Percentiles rank a stretch among this genome's conserved stretches.
Conservation (phyloP, 2,329 filamentous ascomycete species). For the Dactylellina leptospora region DNA sequence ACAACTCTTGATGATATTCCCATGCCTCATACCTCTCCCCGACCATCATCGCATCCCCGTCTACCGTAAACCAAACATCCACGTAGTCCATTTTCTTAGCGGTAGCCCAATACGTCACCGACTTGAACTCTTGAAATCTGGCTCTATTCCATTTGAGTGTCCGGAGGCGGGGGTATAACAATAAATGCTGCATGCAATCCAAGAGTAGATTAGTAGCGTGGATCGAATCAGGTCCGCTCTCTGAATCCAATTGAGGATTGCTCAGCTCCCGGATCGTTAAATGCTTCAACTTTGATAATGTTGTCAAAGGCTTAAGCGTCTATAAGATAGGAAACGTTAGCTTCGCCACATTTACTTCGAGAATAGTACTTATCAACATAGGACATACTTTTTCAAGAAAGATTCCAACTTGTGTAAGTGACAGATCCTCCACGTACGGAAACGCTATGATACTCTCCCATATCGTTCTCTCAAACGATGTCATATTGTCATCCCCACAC, state of each 20-base stretch:
- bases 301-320: background rate
- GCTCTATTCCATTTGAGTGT: conserved; percentile 21
- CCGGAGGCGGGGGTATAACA: background rate
- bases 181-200: conserved; percentile 22
- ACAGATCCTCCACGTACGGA: background rate
- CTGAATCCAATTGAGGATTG: background rate
- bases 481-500: background rate
- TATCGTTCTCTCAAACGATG: background rate
- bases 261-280: conserved; percentile 10
- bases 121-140: conserved; percentile 10
- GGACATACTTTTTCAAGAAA: conserved; percentile 1
- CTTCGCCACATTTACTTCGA: background rate
- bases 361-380: background rate
- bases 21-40: conserved; percentile 29
- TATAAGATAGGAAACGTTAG: background rate
- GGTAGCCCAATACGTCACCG: background rate
- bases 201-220: conserved; percentile 17
- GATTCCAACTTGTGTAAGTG: background rate
- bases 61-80: conserved; percentile 22
- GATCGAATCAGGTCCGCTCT: conserved; percentile 25
- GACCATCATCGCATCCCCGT: background rate
- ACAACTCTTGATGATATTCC: conserved; percentile 27
- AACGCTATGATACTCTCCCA: background rate
- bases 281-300: background rate
- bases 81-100: conserved; percentile 4